These are phyloP conservation scores for Atkinsonella hypoxylon DNA, from an alignment of 2,329 filamentous ascomycete species.

Conservation along the genomic window DNA sequence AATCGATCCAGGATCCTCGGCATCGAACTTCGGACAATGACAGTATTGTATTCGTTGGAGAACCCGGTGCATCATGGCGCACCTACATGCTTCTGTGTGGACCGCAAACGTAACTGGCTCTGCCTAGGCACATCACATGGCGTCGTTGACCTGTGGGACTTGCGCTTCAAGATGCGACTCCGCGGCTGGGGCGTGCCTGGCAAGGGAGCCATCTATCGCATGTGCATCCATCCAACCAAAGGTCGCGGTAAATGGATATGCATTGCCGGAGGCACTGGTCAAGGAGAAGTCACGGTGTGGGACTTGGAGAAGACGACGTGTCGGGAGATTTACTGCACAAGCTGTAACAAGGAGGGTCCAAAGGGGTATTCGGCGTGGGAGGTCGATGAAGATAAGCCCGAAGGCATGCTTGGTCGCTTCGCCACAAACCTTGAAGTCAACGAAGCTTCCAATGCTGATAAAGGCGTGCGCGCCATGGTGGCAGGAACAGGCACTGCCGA, in stretches of 20 bases:
- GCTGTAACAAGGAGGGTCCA: slow-evolving; percentile 45
- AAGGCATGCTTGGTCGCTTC: slow-evolving; percentile 78
- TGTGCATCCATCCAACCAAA: slow-evolving; percentile 67
- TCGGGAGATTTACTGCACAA: slow-evolving; percentile 73
- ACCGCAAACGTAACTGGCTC: slow-evolving; percentile 79
- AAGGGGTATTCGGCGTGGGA: slow-evolving; percentile 74
- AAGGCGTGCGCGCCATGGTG: slow-evolving; percentile 63
- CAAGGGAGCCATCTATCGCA: slow-evolving; percentile 65
- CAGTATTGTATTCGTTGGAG: slow-evolving; percentile 62
- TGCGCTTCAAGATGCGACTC: slow-evolving; percentile 82
- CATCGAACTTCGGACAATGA: slow-evolving; percentile 81
- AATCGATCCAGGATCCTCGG: slow-evolving; percentile 74
- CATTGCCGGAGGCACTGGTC: slow-evolving; percentile 74
- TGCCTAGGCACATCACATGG: slow-evolving; percentile 87
- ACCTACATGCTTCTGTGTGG: slow-evolving; percentile 82
- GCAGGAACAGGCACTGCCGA: slow-evolving; percentile 60
- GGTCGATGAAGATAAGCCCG: slow-evolving; percentile 78
- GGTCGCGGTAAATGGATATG: slow-evolving; percentile 77
- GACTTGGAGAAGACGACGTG: slow-evolving; percentile 85
- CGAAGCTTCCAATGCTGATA: slow-evolving; percentile 41
- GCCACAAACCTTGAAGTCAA: slow-evolving; percentile 59
- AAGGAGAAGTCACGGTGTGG: slow-evolving; percentile 89
- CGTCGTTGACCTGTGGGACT: slow-evolving; percentile 86
- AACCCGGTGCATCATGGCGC: slow-evolving; percentile 89
- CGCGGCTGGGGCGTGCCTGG: slow-evolving; percentile 82